Base-by-base conservation (phyloP, 2,329 filamentous ascomycete species). In the Didymella arachidicola region DNA sequence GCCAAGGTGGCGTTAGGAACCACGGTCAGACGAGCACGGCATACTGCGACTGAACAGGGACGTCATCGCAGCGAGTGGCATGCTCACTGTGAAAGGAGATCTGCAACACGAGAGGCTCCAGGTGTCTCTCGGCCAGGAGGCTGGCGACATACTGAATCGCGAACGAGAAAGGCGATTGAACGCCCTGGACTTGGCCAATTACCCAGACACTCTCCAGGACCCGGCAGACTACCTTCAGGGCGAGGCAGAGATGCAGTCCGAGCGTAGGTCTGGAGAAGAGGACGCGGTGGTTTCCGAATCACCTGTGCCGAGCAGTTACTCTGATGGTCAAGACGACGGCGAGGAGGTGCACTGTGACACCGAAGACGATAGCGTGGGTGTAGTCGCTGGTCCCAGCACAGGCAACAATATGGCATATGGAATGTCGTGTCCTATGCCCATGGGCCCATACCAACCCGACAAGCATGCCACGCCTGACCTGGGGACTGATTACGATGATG, bases 1-100 rank as follows among this genome's bases (percentile, higher is more conserved):
- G 11, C 19, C 22, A 38, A 30, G 52, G 48, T 42, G 42, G 36
- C 55, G 55, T 34, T 44, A 53, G 11, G 55, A 57, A 42, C 48
- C 48, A 25, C 49, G 3, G 4, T 38, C 27, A 11, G 36, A 44
- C n/a, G n/a, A 41, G 18, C 36, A 22, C 8, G 55, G 34, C 1
- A 11, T 38, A 7, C 36, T 36, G 3, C 49, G 48, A 4, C 12
- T 57, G n/a, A 57, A 57, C 25, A 34, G 18, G 3, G 55, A 39
- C 6, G n/a, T 47, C 18, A 39, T 57, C 25, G 43, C n/a, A n/a
- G 49, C 36, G 4, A 38, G 26, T 14, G 2, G 3, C 4, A 42
- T 19, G 7, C 48, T 57, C 16, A n/a, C 25, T 4, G 14, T 43
- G 2, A 10, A 14, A 1, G 22, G 22, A 27, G 25, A 43, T 43